Evolutionary conservation across 805 yeast genomes (phyloP), one percentile per base, ranked within the genome.

Genomic region (Metschnikowia shivogae): DNA sequence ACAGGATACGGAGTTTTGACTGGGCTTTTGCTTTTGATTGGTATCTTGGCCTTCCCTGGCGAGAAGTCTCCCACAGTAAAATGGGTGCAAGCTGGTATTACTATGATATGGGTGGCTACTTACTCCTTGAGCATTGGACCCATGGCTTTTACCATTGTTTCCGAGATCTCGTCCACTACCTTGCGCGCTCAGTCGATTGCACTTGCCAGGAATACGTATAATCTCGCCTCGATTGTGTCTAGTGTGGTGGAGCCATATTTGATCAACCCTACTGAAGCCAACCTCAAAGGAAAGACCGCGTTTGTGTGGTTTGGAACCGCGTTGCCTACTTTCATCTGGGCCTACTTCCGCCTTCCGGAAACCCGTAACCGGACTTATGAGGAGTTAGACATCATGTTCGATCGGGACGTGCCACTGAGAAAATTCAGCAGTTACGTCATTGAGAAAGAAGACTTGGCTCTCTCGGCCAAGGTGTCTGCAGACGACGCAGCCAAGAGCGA

Each of bases 1-100:
- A 31, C 35, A 3, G 50, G 50, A 3, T 37, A 29, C 26, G 34
- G 34, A 1, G 8, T 41, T 6, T 36, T 45, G 36, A 32, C 36
- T 3, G 39, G 20, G 11, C 37, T 44, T 13, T 41, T 47, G 28
- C 36, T 47, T n/a, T n/a, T 47, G 11, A 38, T 41, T 31, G 50
- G 50, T 14, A 34, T 44, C 22, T 31, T 47, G 22, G 39, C 48
- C 5, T 32, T 11, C 54, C 60, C 60, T 11, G 51, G 55, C 8
- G 53, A 46, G 17, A 48, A 52, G 47, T 42, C 50, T 6, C 22
- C 46, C 8, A 47, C 51, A 6, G 47, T 56, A 13, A 51, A 50
- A 37, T 60, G 63, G 63, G 59, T 54, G 6, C 62, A 57, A 43
- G 54, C 61, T n/a, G 62, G 50, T 19, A 34, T 59, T 14, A 54